Base-by-base conservation (phyloP, 2,329 filamentous ascomycete species). In the Domatiomyces catenatus region DNA sequence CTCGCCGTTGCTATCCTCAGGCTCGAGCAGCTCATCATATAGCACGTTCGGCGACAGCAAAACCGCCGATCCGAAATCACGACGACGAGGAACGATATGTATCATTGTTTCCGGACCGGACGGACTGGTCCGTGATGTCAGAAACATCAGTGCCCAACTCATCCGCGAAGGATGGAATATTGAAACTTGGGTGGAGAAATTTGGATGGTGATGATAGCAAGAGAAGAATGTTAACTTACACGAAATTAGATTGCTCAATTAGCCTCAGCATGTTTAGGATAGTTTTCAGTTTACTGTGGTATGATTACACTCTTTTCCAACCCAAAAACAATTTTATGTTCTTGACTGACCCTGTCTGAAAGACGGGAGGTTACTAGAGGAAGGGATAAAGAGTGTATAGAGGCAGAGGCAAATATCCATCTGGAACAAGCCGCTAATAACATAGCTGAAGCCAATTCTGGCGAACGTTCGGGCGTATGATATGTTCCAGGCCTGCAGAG, bases 41-140 rank as follows among this genome's bases (percentile, higher is more conserved):
- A 39, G 15, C 10, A 39, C 32, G 32, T 39, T 39, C 12, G 32
- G 32, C 15, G 32, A 39, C 32, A 15, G 2, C 2, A 39, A 15
- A 39, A 15, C 10, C 10, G 32, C 45, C 10, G 10, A 39, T 20
- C 56, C 55, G n/a, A 63, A 60, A 2, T 53, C 48, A 12, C 54
- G 49, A 12, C 54, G 49, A 18, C 52, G 54, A 20, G 55, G 60
- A 5, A 61, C 60, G 3, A 52, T 73, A 15, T 74, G 72, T 0
- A 70, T 81, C 1, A 73, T 81, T 1, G 76, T 78, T 2, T 80
- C 75, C 26, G 80, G 80, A 0, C 80, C 80, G 2, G 77, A 83
- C 60, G 72, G 72, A 1, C 66, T 84, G 62, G 80, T 81, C 47
- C 65, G 79, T 28, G 67, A 68, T 49, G 76, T 79, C n/a, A 69